Evolutionary conservation across 495 filamentous ascomycete genomes (phyloP), one percentile per base, ranked within the genome.

Genomic region (Penicillium riverlandense): DNA sequence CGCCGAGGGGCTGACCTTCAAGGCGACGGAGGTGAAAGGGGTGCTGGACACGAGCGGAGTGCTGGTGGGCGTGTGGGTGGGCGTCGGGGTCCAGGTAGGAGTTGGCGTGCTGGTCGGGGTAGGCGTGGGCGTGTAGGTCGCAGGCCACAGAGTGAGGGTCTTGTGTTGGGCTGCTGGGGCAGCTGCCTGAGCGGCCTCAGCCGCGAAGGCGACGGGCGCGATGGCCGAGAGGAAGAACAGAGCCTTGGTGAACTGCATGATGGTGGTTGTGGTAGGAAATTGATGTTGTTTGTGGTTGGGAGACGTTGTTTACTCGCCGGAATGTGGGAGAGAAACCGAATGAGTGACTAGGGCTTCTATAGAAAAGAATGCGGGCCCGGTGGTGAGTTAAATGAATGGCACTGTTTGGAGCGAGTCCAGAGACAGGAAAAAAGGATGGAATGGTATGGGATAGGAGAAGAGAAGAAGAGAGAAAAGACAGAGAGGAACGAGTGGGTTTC

Each of bases 231-330:
- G 55, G 40, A 64, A 44, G 31, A 66, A 32, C 38, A 67, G 40
- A 42, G 61, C 38, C 54, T 66, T 70, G 48, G 53, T 44, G 57
- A 72, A 53, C 37, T 65, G 55, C 65, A 69, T 71, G 9, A 33
- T 67, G 50, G 16, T 35, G 30, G 38, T 14, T 28, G 31, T 44
- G 28, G 13, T 11, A 29, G 22, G 22, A 22, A 22, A 6, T 22
- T 22, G 22, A 22, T 22, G 22, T 36, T 45, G 36, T 50, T 41
- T 34, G 40, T 50, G 13, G 22, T 22, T 22, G 22, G 3, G 22
- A 22, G 22, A 22, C 4, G 22, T 22, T 22, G 22, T 22, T 22
- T 22, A 22, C 22, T 22, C 22, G 22, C 22, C 22, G 22, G 22
- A 22, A 22, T 22, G 22, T 22, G 22, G 22, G 22, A 22, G 22